Base-by-base conservation (phyloP, 257 asterid genomes). In the Ocimum tenuiflorum region DNA sequence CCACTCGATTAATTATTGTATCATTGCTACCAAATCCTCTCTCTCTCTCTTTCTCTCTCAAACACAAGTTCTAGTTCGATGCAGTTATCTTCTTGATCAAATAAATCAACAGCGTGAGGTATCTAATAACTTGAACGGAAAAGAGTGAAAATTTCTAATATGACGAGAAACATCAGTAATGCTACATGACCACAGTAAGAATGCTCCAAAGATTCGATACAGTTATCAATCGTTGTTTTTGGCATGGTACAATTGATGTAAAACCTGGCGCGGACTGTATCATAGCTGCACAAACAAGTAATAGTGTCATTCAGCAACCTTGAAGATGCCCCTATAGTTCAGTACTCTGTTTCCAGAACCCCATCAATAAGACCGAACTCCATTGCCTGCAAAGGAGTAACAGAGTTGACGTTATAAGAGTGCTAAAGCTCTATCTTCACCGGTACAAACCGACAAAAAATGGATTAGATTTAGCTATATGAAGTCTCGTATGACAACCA, bases 331-430 rank as follows among this genome's bases (percentile, higher is more conserved):
- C 18, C 51, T 17, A 9, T 33, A n/a, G 11, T 18, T 81, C 67
- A 92, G 77, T 89, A 89, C 66, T 86, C 94, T 5, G 99, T 92
- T 81, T 87, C 97, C 71, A 89, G 43, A 66, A 87, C 77, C 64
- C 95, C 97, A 67, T 92, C 99, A 55, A 92, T 79, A 58, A 92
- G 94, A 70, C 97, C 99, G 18, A 92, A 92, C 66, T 92, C 99
- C 84, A 89, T 69, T 45, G 98, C 96, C 98, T 92, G 91, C 81
- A 78, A 41, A 53, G 12, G 35, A 20, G 15, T 29, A 43, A 65
- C 35, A 19, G 50, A 68, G 53, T 19, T 17, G 14, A 17, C 46
- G 7, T 24, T 47, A 71, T 17, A 9, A 46, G 39, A 59, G 54
- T 33, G 13, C 10, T 13, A 43, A 58, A 36, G 59, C 2, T n/a